Evolutionary conservation across 306 rosid genomes (phyloP), one percentile per base, ranked within the genome.

Genomic region (Benincasa hispida): DNA sequence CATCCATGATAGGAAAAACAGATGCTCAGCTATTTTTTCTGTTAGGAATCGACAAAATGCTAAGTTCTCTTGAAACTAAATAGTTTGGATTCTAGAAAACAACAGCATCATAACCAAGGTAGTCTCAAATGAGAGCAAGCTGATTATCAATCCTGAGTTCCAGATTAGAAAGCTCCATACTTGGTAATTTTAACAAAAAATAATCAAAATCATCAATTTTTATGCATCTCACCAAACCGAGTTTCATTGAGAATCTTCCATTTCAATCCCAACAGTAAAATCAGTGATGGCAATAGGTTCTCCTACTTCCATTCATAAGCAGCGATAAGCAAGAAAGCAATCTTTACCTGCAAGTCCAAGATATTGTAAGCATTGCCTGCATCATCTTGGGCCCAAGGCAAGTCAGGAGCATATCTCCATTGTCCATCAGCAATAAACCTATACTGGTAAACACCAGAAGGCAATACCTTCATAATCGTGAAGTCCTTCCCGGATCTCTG

Each of bases 401-500:
- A 86, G 77, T 94, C 98, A 74, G 90, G 97, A 59, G 93, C 80
- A 32, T 81, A 83, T 85, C 92, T 89, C 97, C 96, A 87, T 81
- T 82, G 91, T 57, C 99, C 99, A 85, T 94, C 99, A 63, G 90
- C 98, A 76, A 92, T 73, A 87, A 94, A 94, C 77, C 96, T 89
- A 83, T 89, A 94, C 84, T 92, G 99, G 86, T 92, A 94, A 77
- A 94, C 96, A 86, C 98, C 99, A 45, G 99, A 92, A n/a, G 99
- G 92, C 77, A 94, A 86, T 66, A 94, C 99, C 81, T 92, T 92
- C 96, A 94, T 87, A 51, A 92, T 87, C 6, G 96, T 86, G 81
- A 92, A 94, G 93, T 94, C 98, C 85, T 92, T 92, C 78, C 99
- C 99, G 1, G 98, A 92, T 86, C 89, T 87, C 92, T 94, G 99